These are phyloP conservation scores for Leptographium flavum DNA, from an alignment of 2,329 filamentous ascomycete genomes.

Conservation along the genomic window DNA sequence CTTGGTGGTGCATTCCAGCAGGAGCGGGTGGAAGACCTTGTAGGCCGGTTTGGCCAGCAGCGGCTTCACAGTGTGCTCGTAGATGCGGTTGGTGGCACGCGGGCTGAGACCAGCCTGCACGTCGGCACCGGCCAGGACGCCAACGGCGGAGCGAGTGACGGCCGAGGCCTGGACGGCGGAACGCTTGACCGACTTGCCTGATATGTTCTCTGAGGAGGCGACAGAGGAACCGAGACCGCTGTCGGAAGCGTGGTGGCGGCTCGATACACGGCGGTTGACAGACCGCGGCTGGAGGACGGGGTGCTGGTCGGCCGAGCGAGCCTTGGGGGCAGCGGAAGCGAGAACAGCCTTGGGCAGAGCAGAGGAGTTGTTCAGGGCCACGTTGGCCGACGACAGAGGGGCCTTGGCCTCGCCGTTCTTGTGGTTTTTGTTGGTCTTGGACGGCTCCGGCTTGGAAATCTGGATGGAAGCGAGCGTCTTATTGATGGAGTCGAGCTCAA, in stretches of 20 bases:
- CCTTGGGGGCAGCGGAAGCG: constrained; percentile 36
- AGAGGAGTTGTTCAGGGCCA: constrained; percentile 20
- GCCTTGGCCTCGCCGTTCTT: constrained; percentile 4
- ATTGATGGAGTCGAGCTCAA: constrained; percentile 50
- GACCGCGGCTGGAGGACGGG: constrained; percentile 36
- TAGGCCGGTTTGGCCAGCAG: constrained; percentile 59
- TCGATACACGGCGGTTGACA: constrained; percentile 32
- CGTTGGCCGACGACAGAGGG: constrained; percentile 20
- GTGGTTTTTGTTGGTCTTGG: constrained; percentile 17
- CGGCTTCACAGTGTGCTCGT: constrained; percentile 64
- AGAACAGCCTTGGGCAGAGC: constrained; percentile 43
- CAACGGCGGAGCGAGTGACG: constrained; percentile 45
- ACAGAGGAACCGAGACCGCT: constrained; percentile 81
- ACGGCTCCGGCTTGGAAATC: no score
- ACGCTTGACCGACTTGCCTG: constrained; percentile 27
- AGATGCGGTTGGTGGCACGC: constrained; percentile 62
- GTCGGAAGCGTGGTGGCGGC: constrained; percentile 61
- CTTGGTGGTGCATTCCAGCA: constrained; percentile 63
- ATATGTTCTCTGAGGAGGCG: constrained; percentile 41
- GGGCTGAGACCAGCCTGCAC: constrained; percentile 49
- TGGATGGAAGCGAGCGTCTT: constrained; percentile 31
- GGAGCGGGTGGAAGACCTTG: constrained; percentile 67
- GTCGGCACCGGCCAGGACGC: constrained; percentile 28
- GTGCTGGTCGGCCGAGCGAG: constrained; percentile 22
- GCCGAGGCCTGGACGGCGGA: constrained; percentile 31